Evolutionary conservation across 345 rosid species (phyloP), one percentile per base, ranked within the genome.

Genomic region (Melaleuca quinquenervia): DNA sequence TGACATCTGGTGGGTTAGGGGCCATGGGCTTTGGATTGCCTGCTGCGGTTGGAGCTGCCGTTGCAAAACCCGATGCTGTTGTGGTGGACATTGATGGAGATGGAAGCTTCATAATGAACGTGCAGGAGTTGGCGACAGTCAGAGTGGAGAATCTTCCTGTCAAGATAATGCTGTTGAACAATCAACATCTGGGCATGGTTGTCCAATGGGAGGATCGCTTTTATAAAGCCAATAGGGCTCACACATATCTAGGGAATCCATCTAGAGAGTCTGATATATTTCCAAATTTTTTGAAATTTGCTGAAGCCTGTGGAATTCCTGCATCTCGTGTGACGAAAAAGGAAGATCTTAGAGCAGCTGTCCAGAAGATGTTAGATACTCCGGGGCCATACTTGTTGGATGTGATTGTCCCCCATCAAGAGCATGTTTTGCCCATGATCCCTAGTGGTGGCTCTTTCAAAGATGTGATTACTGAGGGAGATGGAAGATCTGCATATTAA

Each of bases 1-100:
- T 97, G 88, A 93, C 99, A 1, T 97, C 99, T 3, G 96, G 92
- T 11, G 99, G 99, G 6, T 92, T 98, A 32, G 99, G 99, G 26
- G 99, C 99, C 52, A 98, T 98, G 99, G 99, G 99, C 82, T 98
- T 98, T 52, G 99, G 99, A 84, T 89, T 98, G 84, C 99, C 99
- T 15, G 98, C 99, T 87, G 99, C 99, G 1, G 91, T 96, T 27
- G 99, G 99, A 78, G 99, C 99, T 36, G 95, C 99, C 7, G 98
- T 96, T 20, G 99, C 99, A 0, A 93, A 93, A 56, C 99, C 99
- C 0, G 93, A 87, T 53, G 94, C 98, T 11, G 70, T 93, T 32
- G 95, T 96, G 52, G 97, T 96, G 24, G 99, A 96, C 84, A 95
- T 98, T 80, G 99, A 98, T 62, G 99, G 99, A 5, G 99, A 98